A percentile compares a stretch with the other conserved stretches of the same genome.
Evolutionary conservation across 495 filamentous ascomycete species (phyloP).

Genomic region (Aspergillus homomorphus): DNA sequence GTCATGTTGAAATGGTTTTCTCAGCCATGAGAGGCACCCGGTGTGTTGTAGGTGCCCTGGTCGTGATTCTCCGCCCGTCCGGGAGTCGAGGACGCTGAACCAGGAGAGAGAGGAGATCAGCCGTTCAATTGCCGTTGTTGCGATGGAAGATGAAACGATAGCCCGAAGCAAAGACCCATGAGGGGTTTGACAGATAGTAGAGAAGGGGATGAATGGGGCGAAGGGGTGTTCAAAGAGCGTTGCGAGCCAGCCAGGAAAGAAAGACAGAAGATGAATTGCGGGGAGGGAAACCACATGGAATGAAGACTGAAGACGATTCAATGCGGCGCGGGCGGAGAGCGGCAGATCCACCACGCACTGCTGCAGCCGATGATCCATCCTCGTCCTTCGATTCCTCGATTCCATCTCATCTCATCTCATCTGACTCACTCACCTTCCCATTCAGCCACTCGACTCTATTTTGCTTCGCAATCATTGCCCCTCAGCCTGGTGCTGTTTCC

Average conservation of each 20-base stretch:
- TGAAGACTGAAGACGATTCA: background rate
- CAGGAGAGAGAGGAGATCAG: constrained; percentile 16
- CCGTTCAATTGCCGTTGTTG: constrained; percentile 16
- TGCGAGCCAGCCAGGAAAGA: background rate
- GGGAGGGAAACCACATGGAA: constrained; percentile 3
- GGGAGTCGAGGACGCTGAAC: background rate
- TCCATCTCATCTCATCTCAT: too few relatives aligned
- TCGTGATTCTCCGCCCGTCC: background rate
- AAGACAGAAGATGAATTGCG: constrained; percentile 10
- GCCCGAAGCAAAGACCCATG: constrained; percentile 20
- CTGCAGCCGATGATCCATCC: too few relatives aligned
- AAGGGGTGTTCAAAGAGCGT: constrained; percentile 3
- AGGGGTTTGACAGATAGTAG: constrained; percentile 13
- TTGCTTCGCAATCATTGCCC: too few relatives aligned
- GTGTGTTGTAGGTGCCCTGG: too few relatives aligned
- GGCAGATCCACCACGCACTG: background rate
- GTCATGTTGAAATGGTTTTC: background rate
- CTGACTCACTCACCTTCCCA: too few relatives aligned
- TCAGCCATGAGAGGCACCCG: too few relatives aligned
- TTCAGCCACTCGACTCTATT: too few relatives aligned
- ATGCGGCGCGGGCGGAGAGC: background rate
- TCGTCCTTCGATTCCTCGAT: too few relatives aligned
- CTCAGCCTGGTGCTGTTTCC: constrained; percentile 12
- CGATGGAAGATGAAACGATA: constrained; percentile 24
- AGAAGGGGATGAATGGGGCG: constrained; percentile 8